Evolutionary conservation across 2,329 filamentous ascomycete genomes (phyloP).

Genomic region (Cordyceps fumosorosea): DNA sequence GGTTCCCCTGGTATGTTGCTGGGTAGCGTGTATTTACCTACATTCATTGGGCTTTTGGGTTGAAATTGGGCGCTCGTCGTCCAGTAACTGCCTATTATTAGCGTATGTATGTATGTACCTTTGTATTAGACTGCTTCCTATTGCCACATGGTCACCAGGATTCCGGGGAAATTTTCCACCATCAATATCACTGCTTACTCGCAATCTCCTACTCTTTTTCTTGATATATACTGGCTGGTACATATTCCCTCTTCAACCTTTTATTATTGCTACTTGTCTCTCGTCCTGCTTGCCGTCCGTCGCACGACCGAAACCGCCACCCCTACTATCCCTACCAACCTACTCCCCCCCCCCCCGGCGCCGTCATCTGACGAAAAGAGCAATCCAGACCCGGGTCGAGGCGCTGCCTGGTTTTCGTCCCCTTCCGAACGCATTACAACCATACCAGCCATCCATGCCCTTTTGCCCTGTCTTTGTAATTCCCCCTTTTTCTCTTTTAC

Average conservation of each 20-base stretch:
- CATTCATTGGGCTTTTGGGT: not conserved
- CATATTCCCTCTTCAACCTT: not conserved
- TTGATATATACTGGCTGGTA: not conserved
- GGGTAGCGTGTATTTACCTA: not conserved
- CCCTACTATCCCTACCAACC: not conserved
- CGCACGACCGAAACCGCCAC: not conserved
- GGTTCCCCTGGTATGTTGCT: not conserved
- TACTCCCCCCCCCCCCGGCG: not conserved
- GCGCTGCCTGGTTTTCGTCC: not conserved
- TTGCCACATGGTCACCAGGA: not conserved
- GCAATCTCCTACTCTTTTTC: slow-evolving; percentile 8
- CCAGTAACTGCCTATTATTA: too few relatives aligned
- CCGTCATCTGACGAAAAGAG: slow-evolving; percentile 9
- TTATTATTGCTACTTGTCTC: not conserved
- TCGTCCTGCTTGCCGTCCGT: not conserved
- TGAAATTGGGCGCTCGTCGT: not conserved
- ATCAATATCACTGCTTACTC: not conserved
- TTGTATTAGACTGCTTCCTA: too few relatives aligned
- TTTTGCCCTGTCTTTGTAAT: too few relatives aligned
- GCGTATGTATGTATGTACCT: not conserved
- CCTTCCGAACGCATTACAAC: not conserved
- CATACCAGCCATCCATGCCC: not conserved
- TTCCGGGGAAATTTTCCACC: not conserved
- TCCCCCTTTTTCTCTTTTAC: not conserved
- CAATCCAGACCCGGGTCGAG: slow-evolving; percentile 8